A percentile compares a stretch with the other conserved stretches of the same genome.
Conservation (phyloP, 495 filamentous ascomycete genomes). For the Penicillium ochrochloron region DNA sequence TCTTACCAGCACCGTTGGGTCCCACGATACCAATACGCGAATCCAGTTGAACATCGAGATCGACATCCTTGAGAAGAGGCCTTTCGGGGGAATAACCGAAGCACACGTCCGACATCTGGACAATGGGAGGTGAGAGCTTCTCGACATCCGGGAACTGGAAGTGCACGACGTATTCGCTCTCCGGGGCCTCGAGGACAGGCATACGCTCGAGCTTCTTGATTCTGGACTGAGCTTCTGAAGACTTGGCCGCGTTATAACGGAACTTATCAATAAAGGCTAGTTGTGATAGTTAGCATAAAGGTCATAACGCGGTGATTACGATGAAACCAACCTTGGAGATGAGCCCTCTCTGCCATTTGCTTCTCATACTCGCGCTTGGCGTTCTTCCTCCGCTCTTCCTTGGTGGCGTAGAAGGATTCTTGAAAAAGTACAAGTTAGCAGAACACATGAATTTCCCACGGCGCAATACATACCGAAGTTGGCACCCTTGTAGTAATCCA, state of each 20-base stretch:
- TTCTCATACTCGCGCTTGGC: conserved; percentile 98
- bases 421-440: conserved; percentile 26
- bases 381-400: conserved; percentile 94
- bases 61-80: conserved; percentile 80
- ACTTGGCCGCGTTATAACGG: conserved; percentile 98
- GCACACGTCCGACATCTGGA: conserved; percentile 91
- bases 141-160: conserved; percentile 99
- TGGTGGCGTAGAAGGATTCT: conserved; percentile 97
- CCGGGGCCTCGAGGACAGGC: conserved; percentile 87
- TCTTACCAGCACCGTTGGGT: conserved; percentile 98
- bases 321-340: conserved; percentile 65
- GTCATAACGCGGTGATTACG: neutral
- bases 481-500: conserved; percentile 98
- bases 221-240: conserved; percentile 93
- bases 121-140: conserved; percentile 94
- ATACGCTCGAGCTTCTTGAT: conserved; percentile 99
- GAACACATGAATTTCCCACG: neutral
- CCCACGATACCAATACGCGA: conserved; percentile 98
- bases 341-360: conserved; percentile 90
- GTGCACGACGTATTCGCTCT: conserved; percentile 93
- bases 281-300: conserved; percentile 13
- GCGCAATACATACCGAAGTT: conserved; percentile 68
- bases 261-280: conserved; percentile 99
- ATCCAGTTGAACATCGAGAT: conserved; percentile 96
- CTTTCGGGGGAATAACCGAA: conserved; percentile 89